Percentiles rank a stretch among this genome's conserved stretches.
Conservation (phyloP, 495 filamentous ascomycete genomes). For the Podospora pseudopauciseta region DNA sequence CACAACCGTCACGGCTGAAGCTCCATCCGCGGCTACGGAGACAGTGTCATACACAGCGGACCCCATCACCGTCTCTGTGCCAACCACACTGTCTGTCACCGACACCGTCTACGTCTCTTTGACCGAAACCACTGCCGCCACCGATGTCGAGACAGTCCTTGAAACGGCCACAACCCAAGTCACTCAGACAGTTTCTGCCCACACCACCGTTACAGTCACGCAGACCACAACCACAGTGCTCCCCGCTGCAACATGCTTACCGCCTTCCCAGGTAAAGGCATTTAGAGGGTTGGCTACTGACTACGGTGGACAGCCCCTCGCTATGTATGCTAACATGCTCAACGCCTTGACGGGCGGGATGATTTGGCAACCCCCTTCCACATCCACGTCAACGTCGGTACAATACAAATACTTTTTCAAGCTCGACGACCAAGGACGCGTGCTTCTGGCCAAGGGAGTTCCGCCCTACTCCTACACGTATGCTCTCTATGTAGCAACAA, state of each 20-base stretch:
- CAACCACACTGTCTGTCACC: conserved; percentile 10
- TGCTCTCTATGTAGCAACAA: conserved; percentile 12
- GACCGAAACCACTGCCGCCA: conserved; percentile 11
- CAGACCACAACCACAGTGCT: neutral
- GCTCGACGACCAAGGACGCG: conserved; percentile 10
- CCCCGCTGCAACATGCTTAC: neutral
- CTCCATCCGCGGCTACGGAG: conserved; percentile 1
- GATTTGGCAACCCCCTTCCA: neutral
- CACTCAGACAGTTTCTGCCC: conserved; percentile 2
- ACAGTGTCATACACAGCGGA: conserved; percentile 12
- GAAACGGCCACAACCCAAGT: conserved; percentile 1
- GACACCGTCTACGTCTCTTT: conserved; percentile 6
- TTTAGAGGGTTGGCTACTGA: conserved; percentile 8
- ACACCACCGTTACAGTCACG: conserved; percentile 6
- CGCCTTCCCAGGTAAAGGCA: neutral
- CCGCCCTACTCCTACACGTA: conserved; percentile 14
- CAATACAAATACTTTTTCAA: conserved; percentile 13
- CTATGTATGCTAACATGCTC: conserved; percentile 16
- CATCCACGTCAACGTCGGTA: neutral
- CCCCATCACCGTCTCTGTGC: neutral
- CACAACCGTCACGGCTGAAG: conserved; percentile 11
- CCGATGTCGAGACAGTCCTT: conserved; percentile 15
- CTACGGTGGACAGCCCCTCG: neutral
- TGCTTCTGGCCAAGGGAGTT: conserved; percentile 13
- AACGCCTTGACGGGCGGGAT: conserved; percentile 1